Evolutionary conservation across 202 grass and related monocot genomes (phyloP).

Genomic region (Saccharum hybrid): DNA sequence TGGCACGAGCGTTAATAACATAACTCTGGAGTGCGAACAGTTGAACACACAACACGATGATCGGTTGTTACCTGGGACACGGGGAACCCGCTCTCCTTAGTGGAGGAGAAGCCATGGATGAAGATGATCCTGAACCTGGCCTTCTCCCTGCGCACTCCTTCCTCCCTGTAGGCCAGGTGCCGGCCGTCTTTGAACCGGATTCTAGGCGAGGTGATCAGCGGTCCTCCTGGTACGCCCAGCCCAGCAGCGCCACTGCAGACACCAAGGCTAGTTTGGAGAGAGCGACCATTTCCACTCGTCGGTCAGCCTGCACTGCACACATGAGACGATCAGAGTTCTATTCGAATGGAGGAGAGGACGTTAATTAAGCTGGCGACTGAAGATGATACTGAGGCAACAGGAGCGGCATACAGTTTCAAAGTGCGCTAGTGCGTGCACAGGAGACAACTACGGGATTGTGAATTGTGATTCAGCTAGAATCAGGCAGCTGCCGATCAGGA

Average conservation of each 20-base stretch:
- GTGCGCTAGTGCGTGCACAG: too few relatives aligned
- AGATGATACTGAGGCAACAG: not conserved
- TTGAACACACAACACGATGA: not conserved
- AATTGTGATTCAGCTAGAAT: not conserved
- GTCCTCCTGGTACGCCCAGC: slow-evolving; percentile 54
- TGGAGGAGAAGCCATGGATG: slow-evolving; percentile 55
- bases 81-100: slow-evolving; percentile 51
- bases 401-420: too few relatives aligned
- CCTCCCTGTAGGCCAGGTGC: slow-evolving; percentile 68
- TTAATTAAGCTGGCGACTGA: not conserved
- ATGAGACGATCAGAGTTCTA: not conserved
- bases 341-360: not conserved
- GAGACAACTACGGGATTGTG: not conserved
- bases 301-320: not conserved
- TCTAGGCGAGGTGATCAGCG: slow-evolving; percentile 44
- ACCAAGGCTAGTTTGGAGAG: slow-evolving; percentile 13
- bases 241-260: slow-evolving; percentile 28
- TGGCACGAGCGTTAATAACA: not conserved
- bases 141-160: slow-evolving; percentile 50
- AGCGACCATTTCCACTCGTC: slow-evolving; percentile 9
- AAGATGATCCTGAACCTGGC: slow-evolving; percentile 63
- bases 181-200: slow-evolving; percentile 66
- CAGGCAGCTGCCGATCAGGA: not conserved
- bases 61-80: slow-evolving; percentile 36
- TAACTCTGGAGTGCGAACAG: not conserved